These are phyloP conservation scores for Wallacemonas rigidus DNA, from an alignment of 208 protist species.

Conservation along the genomic window DNA sequence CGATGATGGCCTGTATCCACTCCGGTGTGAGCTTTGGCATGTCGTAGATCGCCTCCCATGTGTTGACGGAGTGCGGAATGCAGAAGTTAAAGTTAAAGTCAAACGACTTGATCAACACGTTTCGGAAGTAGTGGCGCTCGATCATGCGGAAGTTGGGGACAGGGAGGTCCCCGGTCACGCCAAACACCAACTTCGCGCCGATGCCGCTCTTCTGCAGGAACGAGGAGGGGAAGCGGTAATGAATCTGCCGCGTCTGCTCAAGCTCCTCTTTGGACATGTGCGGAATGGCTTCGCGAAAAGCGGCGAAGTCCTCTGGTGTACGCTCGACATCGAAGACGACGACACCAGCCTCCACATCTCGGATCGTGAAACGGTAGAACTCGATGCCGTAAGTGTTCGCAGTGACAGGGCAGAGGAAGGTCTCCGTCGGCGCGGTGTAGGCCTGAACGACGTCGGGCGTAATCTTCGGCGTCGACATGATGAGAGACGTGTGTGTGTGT, in stretches of 20 bases:
- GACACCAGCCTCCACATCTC: slow-evolving; percentile 86
- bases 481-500: not conserved
- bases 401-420: slow-evolving; percentile 90
- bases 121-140: slow-evolving; percentile 96
- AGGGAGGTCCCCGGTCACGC: slow-evolving; percentile 82
- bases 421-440: slow-evolving; percentile 70
- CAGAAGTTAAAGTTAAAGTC: slow-evolving; percentile 97
- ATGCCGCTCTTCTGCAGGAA: slow-evolving; percentile 78
- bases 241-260: slow-evolving; percentile 67
- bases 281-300: slow-evolving; percentile 17
- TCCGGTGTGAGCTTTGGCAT: slow-evolving; percentile 88
- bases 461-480: slow-evolving; percentile 25
- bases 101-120: slow-evolving; percentile 93
- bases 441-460: slow-evolving; percentile 74
- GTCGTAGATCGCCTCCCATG: slow-evolving; percentile 95
- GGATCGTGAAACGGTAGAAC: slow-evolving; percentile 94
- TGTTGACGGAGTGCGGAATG: slow-evolving; percentile 96
- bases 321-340: slow-evolving; percentile 88
- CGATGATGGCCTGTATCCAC: slow-evolving; percentile 87
- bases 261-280: slow-evolving; percentile 58
- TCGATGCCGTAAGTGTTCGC: slow-evolving; percentile 94
- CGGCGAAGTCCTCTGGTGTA: slow-evolving; percentile 42
- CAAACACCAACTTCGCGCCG: slow-evolving; percentile 92
- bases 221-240: slow-evolving; percentile 88
- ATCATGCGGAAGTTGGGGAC: slow-evolving; percentile 96